Conservation (phyloP, 2,329 filamentous ascomycete species). For the Didymella arachidicola region DNA sequence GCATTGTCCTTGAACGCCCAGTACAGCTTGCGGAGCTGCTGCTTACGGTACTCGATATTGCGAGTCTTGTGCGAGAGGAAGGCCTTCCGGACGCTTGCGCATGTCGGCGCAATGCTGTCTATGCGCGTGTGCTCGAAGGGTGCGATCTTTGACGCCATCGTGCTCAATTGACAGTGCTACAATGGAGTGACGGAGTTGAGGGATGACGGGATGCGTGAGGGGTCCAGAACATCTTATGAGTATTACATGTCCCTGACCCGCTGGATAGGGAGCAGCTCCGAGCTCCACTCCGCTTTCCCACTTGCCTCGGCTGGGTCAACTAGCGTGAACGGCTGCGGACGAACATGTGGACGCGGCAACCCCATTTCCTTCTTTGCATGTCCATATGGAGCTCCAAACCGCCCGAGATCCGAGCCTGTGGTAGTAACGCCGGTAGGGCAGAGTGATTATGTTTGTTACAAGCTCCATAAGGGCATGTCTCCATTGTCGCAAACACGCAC, state of each 20-base stretch:
- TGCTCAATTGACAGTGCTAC: background rate
- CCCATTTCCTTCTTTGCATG: background rate
- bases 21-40: constrained; percentile 92
- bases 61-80: constrained; percentile 84
- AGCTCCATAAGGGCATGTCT: no score
- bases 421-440: background rate
- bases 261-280: constrained; percentile 7
- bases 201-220: constrained; percentile 1
- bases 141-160: constrained; percentile 34
- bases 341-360: constrained; percentile 9
- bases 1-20: constrained; percentile 87
- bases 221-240: constrained; percentile 17
- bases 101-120: constrained; percentile 44
- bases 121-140: constrained; percentile 49
- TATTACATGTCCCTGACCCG: constrained; percentile 4
- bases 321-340: constrained; percentile 3
- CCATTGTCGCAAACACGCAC: background rate
- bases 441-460: background rate
- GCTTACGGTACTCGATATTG: constrained; percentile 78
- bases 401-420: constrained; percentile 4
- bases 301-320: constrained; percentile 15
- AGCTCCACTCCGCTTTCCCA: constrained; percentile 9
- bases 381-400: background rate
- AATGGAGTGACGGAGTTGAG: background rate
- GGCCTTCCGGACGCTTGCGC: constrained; percentile 67